These are phyloP conservation scores for Radiomyces spectabilis DNA, from an alignment of 192 early-diverging fungal species.

Conservation along the genomic window DNA sequence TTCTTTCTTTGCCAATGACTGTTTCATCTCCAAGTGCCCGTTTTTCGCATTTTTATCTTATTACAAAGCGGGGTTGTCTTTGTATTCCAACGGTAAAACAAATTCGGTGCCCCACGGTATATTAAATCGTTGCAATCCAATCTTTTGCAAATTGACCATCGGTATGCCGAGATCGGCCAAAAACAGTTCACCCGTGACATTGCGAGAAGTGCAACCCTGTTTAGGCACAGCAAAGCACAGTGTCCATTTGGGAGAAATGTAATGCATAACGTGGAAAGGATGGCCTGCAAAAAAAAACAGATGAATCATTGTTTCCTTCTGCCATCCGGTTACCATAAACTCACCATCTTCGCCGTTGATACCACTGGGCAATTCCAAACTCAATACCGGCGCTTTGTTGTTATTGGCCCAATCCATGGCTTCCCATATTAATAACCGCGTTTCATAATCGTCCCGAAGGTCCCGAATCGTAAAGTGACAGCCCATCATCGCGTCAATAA, in stretches of 20 bases:
- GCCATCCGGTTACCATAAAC: neutral
- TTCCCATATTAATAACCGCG: conserved; percentile 29
- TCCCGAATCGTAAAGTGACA: conserved; percentile 1
- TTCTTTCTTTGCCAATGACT: too few species aligned
- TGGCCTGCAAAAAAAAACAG: conserved; percentile 28
- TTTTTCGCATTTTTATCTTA: too few species aligned
- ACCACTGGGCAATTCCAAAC: conserved; percentile 69
- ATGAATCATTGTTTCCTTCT: neutral
- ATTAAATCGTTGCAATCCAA: conserved; percentile 24
- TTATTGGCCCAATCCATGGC: conserved; percentile 71
- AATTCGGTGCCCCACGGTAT: conserved; percentile 10
- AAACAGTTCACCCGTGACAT: conserved; percentile 63
- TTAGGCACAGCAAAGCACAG: conserved; percentile 69
- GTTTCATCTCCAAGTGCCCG: too few species aligned
- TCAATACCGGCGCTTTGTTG: conserved; percentile 59
- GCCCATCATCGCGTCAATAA: conserved; percentile 68
- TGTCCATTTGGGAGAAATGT: conserved; percentile 70
- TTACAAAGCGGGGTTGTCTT: too few species aligned
- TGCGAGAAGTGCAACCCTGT: conserved; percentile 46
- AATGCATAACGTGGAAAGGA: conserved; percentile 39
- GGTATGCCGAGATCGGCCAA: conserved; percentile 76
- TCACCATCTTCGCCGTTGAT: conserved; percentile 45
- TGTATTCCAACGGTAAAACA: conserved; percentile 9
- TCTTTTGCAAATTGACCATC: conserved; percentile 46
- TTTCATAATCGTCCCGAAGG: conserved; percentile 1